Conservation (phyloP, 495 filamentous ascomycete species). For the Podospora tetraspora region DNA sequence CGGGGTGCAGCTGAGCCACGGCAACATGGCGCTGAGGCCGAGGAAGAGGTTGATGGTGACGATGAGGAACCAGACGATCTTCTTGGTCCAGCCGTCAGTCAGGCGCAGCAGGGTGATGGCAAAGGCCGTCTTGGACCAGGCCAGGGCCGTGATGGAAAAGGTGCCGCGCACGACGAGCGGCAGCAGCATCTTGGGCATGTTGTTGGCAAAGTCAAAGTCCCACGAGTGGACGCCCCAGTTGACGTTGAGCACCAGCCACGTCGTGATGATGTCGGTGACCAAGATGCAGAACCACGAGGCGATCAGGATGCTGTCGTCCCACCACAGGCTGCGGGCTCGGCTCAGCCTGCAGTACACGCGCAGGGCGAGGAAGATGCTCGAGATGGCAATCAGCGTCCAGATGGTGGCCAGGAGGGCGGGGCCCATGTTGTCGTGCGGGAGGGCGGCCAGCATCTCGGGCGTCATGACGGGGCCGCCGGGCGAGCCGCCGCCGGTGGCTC, state of each 20-base stretch:
- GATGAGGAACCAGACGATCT: constrained; percentile 28
- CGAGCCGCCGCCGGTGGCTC: not conserved
- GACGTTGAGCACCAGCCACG: constrained; percentile 5
- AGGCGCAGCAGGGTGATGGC: constrained; percentile 29
- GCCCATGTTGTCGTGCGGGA: constrained; percentile 27
- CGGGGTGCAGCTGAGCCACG: constrained; percentile 36
- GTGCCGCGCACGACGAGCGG: constrained; percentile 13
- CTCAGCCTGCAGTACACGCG: constrained; percentile 31
- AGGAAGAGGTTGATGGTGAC: constrained; percentile 34
- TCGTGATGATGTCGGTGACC: constrained; percentile 1
- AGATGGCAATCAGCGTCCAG: constrained; percentile 27
- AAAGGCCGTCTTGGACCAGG: constrained; percentile 31
- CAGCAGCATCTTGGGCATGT: constrained; percentile 10
- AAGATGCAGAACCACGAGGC: constrained; percentile 28
- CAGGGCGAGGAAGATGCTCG: constrained; percentile 26
- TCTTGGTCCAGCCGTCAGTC: constrained; percentile 20
- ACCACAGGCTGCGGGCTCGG: constrained; percentile 26
- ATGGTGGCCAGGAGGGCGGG: constrained; percentile 21
- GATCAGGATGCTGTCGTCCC: constrained; percentile 32
- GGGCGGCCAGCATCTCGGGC: constrained; percentile 8
- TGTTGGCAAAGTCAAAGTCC: constrained; percentile 16
- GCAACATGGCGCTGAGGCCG: constrained; percentile 34
- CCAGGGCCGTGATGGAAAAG: constrained; percentile 14
- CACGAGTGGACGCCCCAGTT: constrained; percentile 23
- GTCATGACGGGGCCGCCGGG: not conserved